Evolutionary conservation across 2,329 filamentous ascomycete genomes (phyloP).

Genomic region (Lojkania enalia): DNA sequence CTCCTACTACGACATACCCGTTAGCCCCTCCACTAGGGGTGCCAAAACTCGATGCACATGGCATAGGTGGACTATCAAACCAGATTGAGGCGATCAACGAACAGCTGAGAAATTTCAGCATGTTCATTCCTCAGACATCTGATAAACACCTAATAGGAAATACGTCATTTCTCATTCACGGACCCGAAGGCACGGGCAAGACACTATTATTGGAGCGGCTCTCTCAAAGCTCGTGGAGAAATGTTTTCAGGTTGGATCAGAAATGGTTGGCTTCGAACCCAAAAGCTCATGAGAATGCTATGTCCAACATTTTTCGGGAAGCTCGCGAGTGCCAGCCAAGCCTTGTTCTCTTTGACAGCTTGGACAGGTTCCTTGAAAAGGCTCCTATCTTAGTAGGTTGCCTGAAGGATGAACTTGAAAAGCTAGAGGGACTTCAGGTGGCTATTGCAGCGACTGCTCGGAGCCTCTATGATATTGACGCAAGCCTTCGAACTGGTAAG

Average conservation of each 20-base stretch:
- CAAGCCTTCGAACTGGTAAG: conserved; percentile 65
- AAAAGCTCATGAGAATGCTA: conserved; percentile 54
- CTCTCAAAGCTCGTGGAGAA: conserved; percentile 67
- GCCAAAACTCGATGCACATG: conserved; percentile 45
- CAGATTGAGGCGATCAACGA: conserved; percentile 69
- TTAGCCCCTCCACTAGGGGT: conserved; percentile 13
- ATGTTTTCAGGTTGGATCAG: conserved; percentile 64
- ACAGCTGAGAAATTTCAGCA: conserved; percentile 55
- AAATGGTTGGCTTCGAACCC: conserved; percentile 43
- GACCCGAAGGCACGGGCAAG: conserved; percentile 84
- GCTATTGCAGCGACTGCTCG: conserved; percentile 77
- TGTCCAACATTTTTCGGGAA: conserved; percentile 70
- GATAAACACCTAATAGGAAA: conserved; percentile 38
- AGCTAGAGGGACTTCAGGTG: conserved; percentile 60
- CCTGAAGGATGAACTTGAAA: conserved; percentile 49
- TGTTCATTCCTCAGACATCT: conserved; percentile 14
- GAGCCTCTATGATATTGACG: conserved; percentile 72
- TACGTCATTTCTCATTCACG: conserved; percentile 72
- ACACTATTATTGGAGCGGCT: conserved; percentile 72
- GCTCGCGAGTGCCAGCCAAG: conserved; percentile 72
- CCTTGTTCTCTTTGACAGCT: conserved; percentile 76
- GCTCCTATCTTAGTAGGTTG: conserved; percentile 30
- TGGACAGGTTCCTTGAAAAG: conserved; percentile 63
- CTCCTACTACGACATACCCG: background rate
- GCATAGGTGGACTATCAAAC: conserved; percentile 68